Conservation (phyloP, 2,329 filamentous ascomycete species). For the Ophiostoma sp. region DNA sequence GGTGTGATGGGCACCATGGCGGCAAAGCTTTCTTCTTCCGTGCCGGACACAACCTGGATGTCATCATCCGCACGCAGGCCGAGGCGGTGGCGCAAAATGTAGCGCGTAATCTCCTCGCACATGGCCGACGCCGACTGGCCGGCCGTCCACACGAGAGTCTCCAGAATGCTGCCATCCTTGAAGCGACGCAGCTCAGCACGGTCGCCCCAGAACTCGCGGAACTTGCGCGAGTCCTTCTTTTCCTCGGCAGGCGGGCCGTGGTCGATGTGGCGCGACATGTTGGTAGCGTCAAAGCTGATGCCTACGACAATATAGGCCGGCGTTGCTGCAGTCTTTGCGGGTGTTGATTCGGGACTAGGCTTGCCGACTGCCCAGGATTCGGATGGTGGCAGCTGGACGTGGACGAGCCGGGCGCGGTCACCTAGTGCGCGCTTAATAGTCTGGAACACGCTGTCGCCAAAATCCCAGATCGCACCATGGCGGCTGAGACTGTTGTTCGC, state of each 20-base stretch:
- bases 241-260: slow-evolving; percentile 83
- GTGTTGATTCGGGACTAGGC: slow-evolving; percentile 26
- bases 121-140: slow-evolving; percentile 55
- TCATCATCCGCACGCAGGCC: slow-evolving; percentile 48
- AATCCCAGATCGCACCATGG: slow-evolving; percentile 41
- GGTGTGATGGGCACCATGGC: slow-evolving; percentile 43
- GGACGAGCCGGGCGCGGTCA: slow-evolving; percentile 65
- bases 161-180: slow-evolving; percentile 88
- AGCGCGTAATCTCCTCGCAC: slow-evolving; percentile 71
- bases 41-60: slow-evolving; percentile 43
- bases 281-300: slow-evolving; percentile 65
- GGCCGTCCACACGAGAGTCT: slow-evolving; percentile 81
- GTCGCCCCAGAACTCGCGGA: slow-evolving; percentile 90
- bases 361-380: slow-evolving; percentile 45
- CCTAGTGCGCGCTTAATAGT: slow-evolving; percentile 66
- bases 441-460: slow-evolving; percentile 55
- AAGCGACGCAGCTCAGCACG: slow-evolving; percentile 90
- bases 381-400: slow-evolving; percentile 44
- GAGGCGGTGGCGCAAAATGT: slow-evolving; percentile 66
- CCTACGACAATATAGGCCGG: slow-evolving; percentile 51
- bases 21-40: slow-evolving; percentile 38
- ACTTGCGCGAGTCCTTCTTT: slow-evolving; percentile 72
- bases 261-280: slow-evolving; percentile 72
- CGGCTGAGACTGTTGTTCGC: slow-evolving; percentile 30
- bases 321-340: background rate